A percentile compares a stretch with the other conserved stretches of the same genome.
phyloP scores from a whole-genome alignment of 2,329 filamentous ascomycete species.

The Mollisia scopiformis region DNA sequence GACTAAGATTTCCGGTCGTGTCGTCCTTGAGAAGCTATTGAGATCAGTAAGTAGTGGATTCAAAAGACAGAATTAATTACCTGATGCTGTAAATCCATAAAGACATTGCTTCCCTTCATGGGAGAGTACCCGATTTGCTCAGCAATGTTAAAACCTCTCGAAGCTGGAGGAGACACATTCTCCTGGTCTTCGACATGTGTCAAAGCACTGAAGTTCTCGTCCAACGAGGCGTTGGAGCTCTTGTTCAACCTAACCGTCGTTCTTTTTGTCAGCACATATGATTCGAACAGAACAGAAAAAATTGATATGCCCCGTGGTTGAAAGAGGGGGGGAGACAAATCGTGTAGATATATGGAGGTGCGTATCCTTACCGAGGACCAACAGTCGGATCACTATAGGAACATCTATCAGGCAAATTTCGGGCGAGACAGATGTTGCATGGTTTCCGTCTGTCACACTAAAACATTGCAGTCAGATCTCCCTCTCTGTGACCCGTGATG shows the following conservation, averaged over 20 bases:
- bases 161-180: neutral
- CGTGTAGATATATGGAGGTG: conserved; percentile 48
- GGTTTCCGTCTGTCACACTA: conserved; percentile 14
- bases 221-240: neutral
- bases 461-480: neutral
- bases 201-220: neutral
- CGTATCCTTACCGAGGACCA: conserved; percentile 47
- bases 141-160: neutral
- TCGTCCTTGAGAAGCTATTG: conserved; percentile 23
- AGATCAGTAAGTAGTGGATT: neutral
- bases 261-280: neutral
- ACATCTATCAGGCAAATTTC: conserved; percentile 54
- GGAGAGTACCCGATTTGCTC: neutral
- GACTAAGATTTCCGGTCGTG: conserved; percentile 47
- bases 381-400: conserved; percentile 56
- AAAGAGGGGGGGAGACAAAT: neutral
- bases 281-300: neutral
- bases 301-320: neutral
- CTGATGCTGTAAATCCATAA: conserved; percentile 8
- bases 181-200: neutral
- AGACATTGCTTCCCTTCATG: neutral
- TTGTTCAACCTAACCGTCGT: too few species aligned
- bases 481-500: neutral
- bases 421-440: conserved; percentile 30
- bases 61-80: conserved; percentile 42